A percentile compares a stretch with the other conserved stretches of the same genome.
Conservation (phyloP, 2,329 filamentous ascomycete species). For the Pyrenophora graminea region DNA sequence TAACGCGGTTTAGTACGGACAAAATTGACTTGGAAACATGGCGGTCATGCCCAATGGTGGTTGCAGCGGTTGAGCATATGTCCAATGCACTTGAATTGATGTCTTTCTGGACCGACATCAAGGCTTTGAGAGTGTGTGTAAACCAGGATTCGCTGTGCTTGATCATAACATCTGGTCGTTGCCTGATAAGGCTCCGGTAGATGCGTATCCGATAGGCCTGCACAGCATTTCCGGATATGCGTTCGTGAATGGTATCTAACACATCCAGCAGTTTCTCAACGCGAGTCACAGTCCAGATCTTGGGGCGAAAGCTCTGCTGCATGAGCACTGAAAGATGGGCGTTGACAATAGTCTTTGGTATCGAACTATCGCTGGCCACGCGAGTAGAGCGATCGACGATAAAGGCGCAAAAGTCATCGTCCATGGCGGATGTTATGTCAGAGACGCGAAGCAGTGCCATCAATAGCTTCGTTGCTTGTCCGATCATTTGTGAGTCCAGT, state of each 20-base stretch:
- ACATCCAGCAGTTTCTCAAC: constrained; percentile 71
- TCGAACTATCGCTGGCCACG: constrained; percentile 68
- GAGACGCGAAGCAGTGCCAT: constrained; percentile 76
- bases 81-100: constrained; percentile 74
- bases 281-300: constrained; percentile 73
- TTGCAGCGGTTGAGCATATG: constrained; percentile 72
- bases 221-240: constrained; percentile 79
- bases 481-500: constrained; percentile 71
- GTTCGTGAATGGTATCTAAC: constrained; percentile 72
- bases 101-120: constrained; percentile 78
- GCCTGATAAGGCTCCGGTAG: constrained; percentile 76
- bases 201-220: constrained; percentile 75
- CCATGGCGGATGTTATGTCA: constrained; percentile 70
- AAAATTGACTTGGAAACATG: constrained; percentile 68
- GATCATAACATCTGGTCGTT: constrained; percentile 72
- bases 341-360: constrained; percentile 77
- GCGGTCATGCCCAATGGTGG: constrained; percentile 69
- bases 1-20: constrained; percentile 62
- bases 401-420: constrained; percentile 78
- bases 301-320: constrained; percentile 75
- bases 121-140: constrained; percentile 76
- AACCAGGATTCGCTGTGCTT: constrained; percentile 75
- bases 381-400: constrained; percentile 80
- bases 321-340: constrained; percentile 80
- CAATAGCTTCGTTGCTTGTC: constrained; percentile 77